phyloP scores from a whole-genome alignment of 2,329 filamentous ascomycete genomes.

The Coniochaeta pulveracea region DNA sequence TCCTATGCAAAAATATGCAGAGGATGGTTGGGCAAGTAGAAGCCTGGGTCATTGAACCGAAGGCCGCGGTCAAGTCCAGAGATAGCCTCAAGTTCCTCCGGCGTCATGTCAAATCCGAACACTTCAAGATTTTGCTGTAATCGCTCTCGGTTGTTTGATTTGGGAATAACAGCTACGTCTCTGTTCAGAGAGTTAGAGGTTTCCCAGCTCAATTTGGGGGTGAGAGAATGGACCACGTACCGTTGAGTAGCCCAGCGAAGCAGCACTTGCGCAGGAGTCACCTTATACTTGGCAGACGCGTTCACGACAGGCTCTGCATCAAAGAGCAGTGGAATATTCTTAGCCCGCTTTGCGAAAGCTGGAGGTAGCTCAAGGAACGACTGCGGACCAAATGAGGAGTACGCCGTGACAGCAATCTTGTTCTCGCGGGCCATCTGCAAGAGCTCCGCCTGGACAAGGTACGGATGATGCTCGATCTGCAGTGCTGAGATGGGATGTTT shows the following conservation, averaged over 20 bases:
- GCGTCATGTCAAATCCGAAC: constrained; percentile 38
- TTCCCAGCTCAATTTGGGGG: too few relatives aligned
- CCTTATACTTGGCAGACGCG: constrained; percentile 40
- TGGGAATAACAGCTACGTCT: constrained; percentile 51
- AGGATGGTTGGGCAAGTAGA: not conserved
- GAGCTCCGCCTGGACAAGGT: constrained; percentile 48
- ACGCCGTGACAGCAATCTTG: constrained; percentile 49
- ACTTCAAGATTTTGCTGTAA: constrained; percentile 46
- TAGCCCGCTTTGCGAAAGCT: constrained; percentile 12
- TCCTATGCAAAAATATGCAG: not conserved
- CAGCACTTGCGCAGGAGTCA: constrained; percentile 54
- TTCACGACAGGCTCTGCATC: constrained; percentile 28
- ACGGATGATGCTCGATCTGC: constrained; percentile 61
- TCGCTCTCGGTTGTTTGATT: constrained; percentile 40
- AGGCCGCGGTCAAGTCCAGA: constrained; percentile 38
- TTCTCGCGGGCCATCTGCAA: constrained; percentile 44
- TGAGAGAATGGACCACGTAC: too few relatives aligned
- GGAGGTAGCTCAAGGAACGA: constrained; percentile 20
- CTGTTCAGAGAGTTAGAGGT: too few relatives aligned
- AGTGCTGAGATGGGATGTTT: constrained; percentile 39
- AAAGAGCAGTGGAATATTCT: constrained; percentile 17
- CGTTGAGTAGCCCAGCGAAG: constrained; percentile 58
- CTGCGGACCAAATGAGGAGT: constrained; percentile 54
- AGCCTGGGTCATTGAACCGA: constrained; percentile 48
- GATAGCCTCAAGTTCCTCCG: constrained; percentile 45